Evolutionary conservation across 2,329 filamentous ascomycete species (phyloP), one percentile per base, ranked within the genome.

Genomic region (Sporothrix curviconia): DNA sequence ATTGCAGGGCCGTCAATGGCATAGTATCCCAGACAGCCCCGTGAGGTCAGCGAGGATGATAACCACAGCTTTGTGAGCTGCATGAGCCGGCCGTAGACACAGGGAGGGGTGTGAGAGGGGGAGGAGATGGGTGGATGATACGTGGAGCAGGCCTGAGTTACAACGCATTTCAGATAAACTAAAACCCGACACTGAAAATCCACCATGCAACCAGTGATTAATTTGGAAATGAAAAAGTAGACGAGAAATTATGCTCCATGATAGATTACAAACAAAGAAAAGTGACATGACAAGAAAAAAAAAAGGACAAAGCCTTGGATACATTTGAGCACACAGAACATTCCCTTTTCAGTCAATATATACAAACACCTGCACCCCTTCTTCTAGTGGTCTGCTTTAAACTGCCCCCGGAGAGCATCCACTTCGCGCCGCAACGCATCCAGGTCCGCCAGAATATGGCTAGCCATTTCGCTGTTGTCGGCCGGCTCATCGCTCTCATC

Each of bases 371-470:
- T 4, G 14, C 12, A 32, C n/a, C 19, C 19, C 28, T 34, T 34
- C 14, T 12, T 17, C 22, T 19, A n/a, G 12, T 37, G 7, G 14
- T 39, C 49, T 25, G 24, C 22, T 17, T 14, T 24, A 32, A 56
- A 61, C 50, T 60, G 60, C 7, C 72, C 76, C 64, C 80, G 74
- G 44, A 87, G 66, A 4, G 82, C 86, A 70, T 92, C 87, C 39
- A 92, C 87, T 66, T 92, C 89, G 66, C 80, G 80, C 70, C 90
- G 87, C 61, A 92, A 71, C 22, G 84, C 83, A 47, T 82, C 80
- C 56, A 92, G 71, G 67, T 92, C 87, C 1, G 86, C 86, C 63
- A 92, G 70, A 59, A 92, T 89, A 66, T 88, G 81, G 42, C 71
- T 69, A 1, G 74, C 71, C 54, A 72, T 40, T 57, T 74, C 67